These are phyloP conservation scores for Capsicum rhomboideum DNA, from an alignment of 257 asterid species.

Conservation along the genomic window DNA sequence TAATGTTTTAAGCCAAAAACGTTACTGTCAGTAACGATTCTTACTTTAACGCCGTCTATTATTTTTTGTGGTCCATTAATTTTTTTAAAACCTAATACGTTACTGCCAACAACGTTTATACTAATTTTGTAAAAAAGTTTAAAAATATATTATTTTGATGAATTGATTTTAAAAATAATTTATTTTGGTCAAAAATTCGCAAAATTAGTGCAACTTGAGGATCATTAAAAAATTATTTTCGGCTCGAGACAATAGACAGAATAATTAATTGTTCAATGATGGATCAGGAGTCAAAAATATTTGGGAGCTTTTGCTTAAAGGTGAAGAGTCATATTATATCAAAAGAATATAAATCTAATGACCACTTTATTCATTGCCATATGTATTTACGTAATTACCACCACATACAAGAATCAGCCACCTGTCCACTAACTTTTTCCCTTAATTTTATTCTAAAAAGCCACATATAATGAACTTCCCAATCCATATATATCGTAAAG, in stretches of 20 bases:
- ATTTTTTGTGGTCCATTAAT: too few species aligned
- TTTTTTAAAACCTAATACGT: too few species aligned
- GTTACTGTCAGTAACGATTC: too few species aligned
- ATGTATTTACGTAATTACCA: neutral
- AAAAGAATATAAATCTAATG: neutral
- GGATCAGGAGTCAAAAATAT: neutral
- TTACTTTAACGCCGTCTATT: too few species aligned
- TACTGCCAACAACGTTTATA: too few species aligned
- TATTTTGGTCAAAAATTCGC: too few species aligned
- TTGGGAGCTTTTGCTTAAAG: neutral
- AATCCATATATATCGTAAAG: slow-evolving; percentile 16
- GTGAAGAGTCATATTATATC: neutral
- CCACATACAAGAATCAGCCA: neutral
- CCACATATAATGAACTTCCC: neutral
- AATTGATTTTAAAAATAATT: too few species aligned
- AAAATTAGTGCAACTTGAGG: neutral
- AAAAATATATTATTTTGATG: too few species aligned
- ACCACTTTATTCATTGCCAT: neutral
- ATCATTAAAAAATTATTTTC: neutral
- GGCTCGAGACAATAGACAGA: neutral
- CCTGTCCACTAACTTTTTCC: neutral
- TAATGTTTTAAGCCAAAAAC: too few species aligned
- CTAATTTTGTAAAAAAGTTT: too few species aligned
- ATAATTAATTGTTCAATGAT: neutral
- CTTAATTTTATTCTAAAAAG: neutral